Percentiles rank a stretch among this genome's conserved stretches.
Evolutionary conservation across 768 basidiomycete species (phyloP).

Genomic region (Pulveroboletus sp.): DNA sequence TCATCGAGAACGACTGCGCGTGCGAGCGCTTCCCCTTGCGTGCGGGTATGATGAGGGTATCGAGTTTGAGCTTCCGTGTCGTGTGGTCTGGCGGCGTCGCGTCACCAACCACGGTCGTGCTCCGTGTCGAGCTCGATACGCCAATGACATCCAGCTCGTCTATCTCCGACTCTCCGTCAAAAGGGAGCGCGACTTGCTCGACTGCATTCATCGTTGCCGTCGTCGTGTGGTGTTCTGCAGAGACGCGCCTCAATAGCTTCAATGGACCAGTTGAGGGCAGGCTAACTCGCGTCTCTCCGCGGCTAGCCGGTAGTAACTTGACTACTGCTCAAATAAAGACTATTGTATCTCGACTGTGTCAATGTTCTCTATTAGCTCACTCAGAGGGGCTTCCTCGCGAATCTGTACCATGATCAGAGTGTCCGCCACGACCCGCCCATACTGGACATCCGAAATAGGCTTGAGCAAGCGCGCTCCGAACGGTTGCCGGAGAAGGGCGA

Average conservation of each 20-base stretch:
- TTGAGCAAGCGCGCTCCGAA: too few relatives aligned
- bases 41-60: slow-evolving; percentile 13
- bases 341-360: too few relatives aligned
- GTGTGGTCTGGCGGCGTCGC: slow-evolving; percentile 19
- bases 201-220: slow-evolving; percentile 2
- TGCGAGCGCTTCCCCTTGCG: slow-evolving; percentile 19
- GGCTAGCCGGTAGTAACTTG: too few relatives aligned
- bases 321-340: too few relatives aligned
- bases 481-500: too few relatives aligned
- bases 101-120: slow-evolving; percentile 29
- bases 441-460: too few relatives aligned
- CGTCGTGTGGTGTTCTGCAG: not conserved
- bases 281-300: slow-evolving; percentile 25
- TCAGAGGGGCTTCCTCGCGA: too few relatives aligned
- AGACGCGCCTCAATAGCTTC: not conserved
- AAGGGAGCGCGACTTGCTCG: slow-evolving; percentile 11
- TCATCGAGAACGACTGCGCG: slow-evolving; percentile 4
- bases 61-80: not conserved
- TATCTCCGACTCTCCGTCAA: slow-evolving; percentile 9
- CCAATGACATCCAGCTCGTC: slow-evolving; percentile 32
- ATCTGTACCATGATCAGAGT: too few relatives aligned
- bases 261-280: slow-evolving; percentile 17
- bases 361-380: too few relatives aligned
- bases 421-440: too few relatives aligned
- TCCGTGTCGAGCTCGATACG: slow-evolving; percentile 22